Conservation (phyloP, 1,139 yeast genomes). For the Debaryomyces nepalensis region DNA sequence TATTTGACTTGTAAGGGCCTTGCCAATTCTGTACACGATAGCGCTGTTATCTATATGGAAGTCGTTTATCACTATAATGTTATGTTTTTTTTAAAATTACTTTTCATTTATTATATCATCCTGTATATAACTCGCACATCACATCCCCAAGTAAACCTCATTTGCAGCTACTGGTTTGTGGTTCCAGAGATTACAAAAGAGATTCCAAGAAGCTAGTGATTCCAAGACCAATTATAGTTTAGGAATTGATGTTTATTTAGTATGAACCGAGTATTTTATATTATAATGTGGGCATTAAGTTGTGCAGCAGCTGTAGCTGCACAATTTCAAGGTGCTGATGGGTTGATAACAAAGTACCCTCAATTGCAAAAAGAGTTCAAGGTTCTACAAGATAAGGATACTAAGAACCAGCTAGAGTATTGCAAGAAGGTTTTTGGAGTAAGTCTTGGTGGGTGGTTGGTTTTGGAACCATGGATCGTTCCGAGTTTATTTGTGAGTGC, state of each 20-base stretch:
- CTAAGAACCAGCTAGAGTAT: background rate
- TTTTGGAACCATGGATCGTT: slow-evolving; percentile 35
- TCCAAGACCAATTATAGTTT: too few relatives aligned
- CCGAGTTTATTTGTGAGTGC: slow-evolving; percentile 27
- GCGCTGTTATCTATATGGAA: slow-evolving; percentile 1
- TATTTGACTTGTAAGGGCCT: slow-evolving; percentile 7
- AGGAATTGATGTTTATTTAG: too few relatives aligned
- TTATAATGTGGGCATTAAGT: background rate
- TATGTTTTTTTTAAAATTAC: slow-evolving; percentile 12
- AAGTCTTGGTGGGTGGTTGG: slow-evolving; percentile 34
- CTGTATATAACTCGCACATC: slow-evolving; percentile 3
- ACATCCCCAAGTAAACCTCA: background rate
- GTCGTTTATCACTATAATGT: slow-evolving; percentile 6
- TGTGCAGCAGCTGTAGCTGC: background rate
- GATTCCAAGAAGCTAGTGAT: too few relatives aligned
- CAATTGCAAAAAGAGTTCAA: slow-evolving; percentile 1
- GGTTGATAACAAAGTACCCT: slow-evolving; percentile 4
- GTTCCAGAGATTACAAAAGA: background rate
- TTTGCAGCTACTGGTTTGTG: slow-evolving; percentile 11
- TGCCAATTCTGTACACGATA: slow-evolving; percentile 2
- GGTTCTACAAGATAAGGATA: background rate
- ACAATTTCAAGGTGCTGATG: slow-evolving; percentile 5
- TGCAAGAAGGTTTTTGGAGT: slow-evolving; percentile 24
- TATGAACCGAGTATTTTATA: background rate
- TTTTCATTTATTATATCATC: slow-evolving; percentile 2